A percentile compares a stretch with the other conserved stretches of the same genome.
Conservation (phyloP, 208 protist species). For the Herpetomonas samuelpessoai region DNA sequence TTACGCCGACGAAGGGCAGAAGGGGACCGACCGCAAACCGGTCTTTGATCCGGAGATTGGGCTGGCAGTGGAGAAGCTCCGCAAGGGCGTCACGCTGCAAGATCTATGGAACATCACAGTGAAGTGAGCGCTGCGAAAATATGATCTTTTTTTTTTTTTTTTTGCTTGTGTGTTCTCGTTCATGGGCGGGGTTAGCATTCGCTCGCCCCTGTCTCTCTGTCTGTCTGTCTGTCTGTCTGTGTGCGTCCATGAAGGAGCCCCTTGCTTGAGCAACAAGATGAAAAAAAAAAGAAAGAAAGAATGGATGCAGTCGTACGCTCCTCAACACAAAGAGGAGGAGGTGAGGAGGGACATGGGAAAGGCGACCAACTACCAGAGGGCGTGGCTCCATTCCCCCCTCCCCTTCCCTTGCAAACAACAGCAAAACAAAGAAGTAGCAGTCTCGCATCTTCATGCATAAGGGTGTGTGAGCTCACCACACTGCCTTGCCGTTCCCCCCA, state of each 20-base stretch:
- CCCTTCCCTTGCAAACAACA: no score
- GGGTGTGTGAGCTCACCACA: no score
- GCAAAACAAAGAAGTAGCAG: no score
- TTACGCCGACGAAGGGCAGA: conserved; percentile 88
- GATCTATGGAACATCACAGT: conserved; percentile 75
- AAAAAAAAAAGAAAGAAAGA: conserved; percentile 3
- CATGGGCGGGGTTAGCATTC: not conserved
- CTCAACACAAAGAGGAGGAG: no score
- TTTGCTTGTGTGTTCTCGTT: not conserved
- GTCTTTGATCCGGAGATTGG: conserved; percentile 82
- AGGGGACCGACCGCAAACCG: conserved; percentile 65
- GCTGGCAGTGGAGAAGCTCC: conserved; percentile 91
- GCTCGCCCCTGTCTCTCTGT: not conserved
- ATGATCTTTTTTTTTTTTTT: conserved; percentile 9
- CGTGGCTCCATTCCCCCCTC: no score
- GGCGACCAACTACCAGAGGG: no score
- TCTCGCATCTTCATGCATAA: no score
- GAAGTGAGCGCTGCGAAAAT: no score
- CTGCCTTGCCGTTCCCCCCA: not conserved
- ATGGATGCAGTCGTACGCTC: conserved; percentile 4
- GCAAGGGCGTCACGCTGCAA: conserved; percentile 67
- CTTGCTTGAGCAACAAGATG: not conserved
- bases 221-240: conserved; percentile 3
- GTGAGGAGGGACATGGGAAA: no score
- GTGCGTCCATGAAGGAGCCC: not conserved